These are phyloP conservation scores for Verticillium longisporum DNA, from an alignment of 2,329 filamentous ascomycete genomes.

Conservation along the genomic window DNA sequence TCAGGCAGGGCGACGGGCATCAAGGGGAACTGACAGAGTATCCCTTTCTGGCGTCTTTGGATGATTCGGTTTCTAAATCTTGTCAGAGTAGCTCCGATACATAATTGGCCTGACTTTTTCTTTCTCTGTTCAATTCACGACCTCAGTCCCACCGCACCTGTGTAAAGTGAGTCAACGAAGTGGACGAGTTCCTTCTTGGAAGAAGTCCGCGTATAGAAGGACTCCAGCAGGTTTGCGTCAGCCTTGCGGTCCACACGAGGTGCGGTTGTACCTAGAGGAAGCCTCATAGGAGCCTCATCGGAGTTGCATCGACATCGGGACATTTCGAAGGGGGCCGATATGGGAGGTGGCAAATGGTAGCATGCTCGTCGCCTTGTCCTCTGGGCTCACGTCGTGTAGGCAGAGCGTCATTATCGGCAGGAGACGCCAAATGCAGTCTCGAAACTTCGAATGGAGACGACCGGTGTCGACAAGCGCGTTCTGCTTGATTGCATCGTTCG, in stretches of 20 bases:
- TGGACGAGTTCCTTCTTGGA: too few relatives aligned
- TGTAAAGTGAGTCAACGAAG: too few relatives aligned
- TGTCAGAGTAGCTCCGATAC: neutral
- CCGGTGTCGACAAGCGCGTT: neutral
- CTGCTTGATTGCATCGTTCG: neutral
- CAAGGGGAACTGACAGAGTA: neutral
- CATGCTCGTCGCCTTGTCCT: slow-evolving; percentile 23
- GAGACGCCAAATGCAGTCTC: neutral
- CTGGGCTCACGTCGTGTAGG: neutral
- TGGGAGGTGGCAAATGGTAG: too few relatives aligned
- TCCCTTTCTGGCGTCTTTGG: neutral
- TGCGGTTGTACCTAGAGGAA: too few relatives aligned
- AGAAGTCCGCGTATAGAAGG: too few relatives aligned
- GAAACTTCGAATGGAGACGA: neutral
- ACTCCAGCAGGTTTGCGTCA: too few relatives aligned
- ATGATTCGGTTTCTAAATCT: neutral
- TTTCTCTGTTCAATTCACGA: neutral
- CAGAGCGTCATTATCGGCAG: neutral
- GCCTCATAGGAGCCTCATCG: too few relatives aligned
- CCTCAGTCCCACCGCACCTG: neutral
- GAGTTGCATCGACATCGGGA: too few relatives aligned
- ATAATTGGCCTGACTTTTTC: neutral
- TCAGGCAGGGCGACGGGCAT: neutral
- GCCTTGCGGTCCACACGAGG: too few relatives aligned
- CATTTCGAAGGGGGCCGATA: too few relatives aligned